A percentile compares a stretch with the other conserved stretches of the same genome.
These are phyloP conservation scores for Microsporum audouinii DNA, from an alignment of 2,329 filamentous ascomycete genomes.

Conservation along the genomic window DNA sequence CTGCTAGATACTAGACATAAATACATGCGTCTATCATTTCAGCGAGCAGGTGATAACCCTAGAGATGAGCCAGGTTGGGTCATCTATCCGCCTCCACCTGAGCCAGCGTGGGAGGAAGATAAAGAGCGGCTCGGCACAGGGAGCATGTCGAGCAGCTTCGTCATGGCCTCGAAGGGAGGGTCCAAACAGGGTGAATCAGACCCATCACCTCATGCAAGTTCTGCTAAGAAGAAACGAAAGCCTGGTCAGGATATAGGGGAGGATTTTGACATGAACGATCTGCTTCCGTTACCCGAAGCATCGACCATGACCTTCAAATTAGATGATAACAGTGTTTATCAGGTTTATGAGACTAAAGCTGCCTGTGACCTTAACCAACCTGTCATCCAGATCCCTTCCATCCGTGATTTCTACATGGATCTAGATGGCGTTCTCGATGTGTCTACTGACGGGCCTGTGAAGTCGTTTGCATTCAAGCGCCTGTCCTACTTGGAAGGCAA, in stretches of 20 bases:
- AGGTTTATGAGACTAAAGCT: slow-evolving; percentile 67
- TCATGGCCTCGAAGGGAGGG: slow-evolving; percentile 16
- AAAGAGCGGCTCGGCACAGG: slow-evolving; percentile 32
- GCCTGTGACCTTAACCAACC: slow-evolving; percentile 54
- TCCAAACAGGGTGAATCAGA: slow-evolving; percentile 21
- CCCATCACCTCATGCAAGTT: slow-evolving; percentile 29
- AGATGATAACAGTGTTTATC: slow-evolving; percentile 78
- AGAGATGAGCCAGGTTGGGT: slow-evolving; percentile 72
- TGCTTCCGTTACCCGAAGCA: slow-evolving; percentile 59
- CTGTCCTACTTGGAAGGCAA: slow-evolving; percentile 94
- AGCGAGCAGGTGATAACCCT: slow-evolving; percentile 73
- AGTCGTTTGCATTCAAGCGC: slow-evolving; percentile 91
- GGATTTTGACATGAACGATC: slow-evolving; percentile 74
- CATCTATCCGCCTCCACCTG: slow-evolving; percentile 83
- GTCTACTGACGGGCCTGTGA: slow-evolving; percentile 91
- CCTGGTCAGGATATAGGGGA: slow-evolving; percentile 82
- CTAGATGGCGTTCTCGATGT: slow-evolving; percentile 74
- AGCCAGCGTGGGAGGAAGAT: slow-evolving; percentile 72
- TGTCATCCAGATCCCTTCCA: slow-evolving; percentile 72
- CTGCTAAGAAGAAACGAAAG: slow-evolving; percentile 56
- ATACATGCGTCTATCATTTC: slow-evolving; percentile 76
- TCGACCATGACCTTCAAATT: slow-evolving; percentile 65
- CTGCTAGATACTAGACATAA: slow-evolving; percentile 80
- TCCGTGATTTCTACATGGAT: slow-evolving; percentile 93
- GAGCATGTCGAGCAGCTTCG: slow-evolving; percentile 21